Evolutionary conservation across 2,329 filamentous ascomycete genomes (phyloP), one percentile per base, ranked within the genome.

Genomic region (Alternaria sp.): DNA sequence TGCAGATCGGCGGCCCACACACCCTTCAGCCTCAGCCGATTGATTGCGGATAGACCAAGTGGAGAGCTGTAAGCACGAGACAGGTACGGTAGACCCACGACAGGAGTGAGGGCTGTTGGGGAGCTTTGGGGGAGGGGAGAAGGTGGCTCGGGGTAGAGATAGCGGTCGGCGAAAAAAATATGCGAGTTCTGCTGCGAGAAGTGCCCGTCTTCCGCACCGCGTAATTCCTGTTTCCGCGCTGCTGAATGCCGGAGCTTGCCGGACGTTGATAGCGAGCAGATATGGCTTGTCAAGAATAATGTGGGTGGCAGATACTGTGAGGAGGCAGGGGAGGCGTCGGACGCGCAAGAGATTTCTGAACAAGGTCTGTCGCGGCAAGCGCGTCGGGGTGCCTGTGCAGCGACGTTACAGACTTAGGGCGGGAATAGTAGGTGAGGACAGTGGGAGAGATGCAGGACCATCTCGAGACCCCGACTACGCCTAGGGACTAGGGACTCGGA

Each of bases 1-100:
- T 76, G 76, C 73, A 76, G 76, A 77, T 77, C 74, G 66, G 71
- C 49, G 75, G 71, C 74, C 75, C 75, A 77, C 72, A 65, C 66
- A 68, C 54, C 60, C 69, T 77, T 78, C 73, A 78, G 76, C 74
- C 75, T 79, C 76, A 76, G 69, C 71, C 75, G 76, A 75, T 68
- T 66, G 66, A 65, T 68, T 73, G 72, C 72, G 73, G 74, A 74
- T 67, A 67, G 70, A 61, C 72, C 75, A 77, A 76, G 73, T 75
- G 75, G 75, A 77, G 75, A 69, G 63, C 58, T 67, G 63, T 62
- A 61, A 72, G 73, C 74, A 73, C 73, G 70, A 75, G 73, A 73
- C 68, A 76, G 73, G 75, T 63, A 75, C 74, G 71, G 63, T 53
- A 70, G 67, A 69, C 73, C 66, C 71, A 71, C 71, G 72, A 69